Evolutionary conservation across 2,329 filamentous ascomycete genomes (phyloP).

Genomic region (Botryotinia convoluta): DNA sequence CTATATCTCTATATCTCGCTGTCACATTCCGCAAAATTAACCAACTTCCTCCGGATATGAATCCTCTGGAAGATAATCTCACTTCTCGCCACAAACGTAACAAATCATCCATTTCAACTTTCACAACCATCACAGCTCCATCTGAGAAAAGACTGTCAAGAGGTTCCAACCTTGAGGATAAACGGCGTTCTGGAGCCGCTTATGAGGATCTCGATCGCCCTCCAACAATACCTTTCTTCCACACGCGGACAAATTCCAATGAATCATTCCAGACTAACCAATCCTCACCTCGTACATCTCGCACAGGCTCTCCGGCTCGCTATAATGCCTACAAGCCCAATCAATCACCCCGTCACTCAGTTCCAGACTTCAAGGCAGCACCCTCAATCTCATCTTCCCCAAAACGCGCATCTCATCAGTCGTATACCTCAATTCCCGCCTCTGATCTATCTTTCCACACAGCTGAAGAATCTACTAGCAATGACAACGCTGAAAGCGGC

Average conservation of each 20-base stretch:
- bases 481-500: background rate
- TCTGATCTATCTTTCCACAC: constrained; percentile 27
- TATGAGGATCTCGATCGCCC: constrained; percentile 49
- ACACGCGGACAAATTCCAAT: constrained; percentile 67
- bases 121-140: constrained; percentile 37
- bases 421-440: constrained; percentile 50
- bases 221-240: constrained; percentile 71
- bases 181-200: constrained; percentile 45
- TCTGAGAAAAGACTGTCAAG: constrained; percentile 59
- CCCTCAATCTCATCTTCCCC: constrained; percentile 37
- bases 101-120: constrained; percentile 46
- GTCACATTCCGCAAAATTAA: constrained; percentile 80
- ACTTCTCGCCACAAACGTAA: constrained; percentile 83
- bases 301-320: constrained; percentile 52
- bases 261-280: constrained; percentile 54
- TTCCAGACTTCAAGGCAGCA: constrained; percentile 48
- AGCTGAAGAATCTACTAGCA: constrained; percentile 4
- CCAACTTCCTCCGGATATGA: constrained; percentile 86
- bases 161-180: constrained; percentile 41
- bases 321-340: constrained; percentile 50
- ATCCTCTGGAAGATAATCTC: constrained; percentile 82
- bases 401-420: constrained; percentile 48
- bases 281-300: constrained; percentile 53
- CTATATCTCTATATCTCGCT: constrained; percentile 71
- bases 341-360: constrained; percentile 46